A percentile compares a stretch with the other conserved stretches of the same genome.
Evolutionary conservation across 495 filamentous ascomycete genomes (phyloP).

Genomic region (Podospora tetraspora): DNA sequence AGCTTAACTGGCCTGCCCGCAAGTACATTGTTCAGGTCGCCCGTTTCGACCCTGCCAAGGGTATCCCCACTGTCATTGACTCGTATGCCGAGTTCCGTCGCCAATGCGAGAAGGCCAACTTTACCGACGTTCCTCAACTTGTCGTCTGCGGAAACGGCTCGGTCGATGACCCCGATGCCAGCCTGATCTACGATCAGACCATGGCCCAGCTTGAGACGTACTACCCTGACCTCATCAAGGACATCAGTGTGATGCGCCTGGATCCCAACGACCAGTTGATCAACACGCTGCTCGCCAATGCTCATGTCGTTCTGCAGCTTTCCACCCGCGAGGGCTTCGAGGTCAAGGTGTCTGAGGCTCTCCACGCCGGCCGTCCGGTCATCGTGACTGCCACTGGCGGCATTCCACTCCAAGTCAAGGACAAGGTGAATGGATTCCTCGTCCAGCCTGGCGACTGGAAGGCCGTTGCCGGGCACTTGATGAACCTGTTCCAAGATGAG

Average conservation of each 20-base stretch:
- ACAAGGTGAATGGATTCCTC: slow-evolving; percentile 70
- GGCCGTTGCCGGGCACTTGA: slow-evolving; percentile 64
- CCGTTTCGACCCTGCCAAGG: slow-evolving; percentile 83
- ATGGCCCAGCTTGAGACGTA: slow-evolving; percentile 58
- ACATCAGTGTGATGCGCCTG: slow-evolving; percentile 72
- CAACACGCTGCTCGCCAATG: slow-evolving; percentile 71
- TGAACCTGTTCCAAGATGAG: slow-evolving; percentile 63
- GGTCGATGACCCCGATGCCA: slow-evolving; percentile 79
- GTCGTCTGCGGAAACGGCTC: slow-evolving; percentile 74
- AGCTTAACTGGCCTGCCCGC: slow-evolving; percentile 63
- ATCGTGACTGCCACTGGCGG: slow-evolving; percentile 76
- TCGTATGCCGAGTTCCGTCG: slow-evolving; percentile 70
- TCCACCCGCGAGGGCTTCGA: slow-evolving; percentile 85
- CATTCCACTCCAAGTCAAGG: slow-evolving; percentile 73
- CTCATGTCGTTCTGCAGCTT: slow-evolving; percentile 70
- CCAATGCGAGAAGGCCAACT: slow-evolving; percentile 43
- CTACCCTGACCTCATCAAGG: slow-evolving; percentile 44
- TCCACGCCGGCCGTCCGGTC: slow-evolving; percentile 78
- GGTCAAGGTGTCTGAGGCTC: slow-evolving; percentile 82
- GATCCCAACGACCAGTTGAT: slow-evolving; percentile 75
- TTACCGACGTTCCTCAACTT: slow-evolving; percentile 60
- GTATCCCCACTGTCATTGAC: slow-evolving; percentile 73
- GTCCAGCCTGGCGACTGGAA: slow-evolving; percentile 68
- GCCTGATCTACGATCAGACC: slow-evolving; percentile 64
- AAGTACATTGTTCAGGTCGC: slow-evolving; percentile 79